phyloP scores from a whole-genome alignment of 2,329 filamentous ascomycete species.

The Alternaria arborescens region DNA sequence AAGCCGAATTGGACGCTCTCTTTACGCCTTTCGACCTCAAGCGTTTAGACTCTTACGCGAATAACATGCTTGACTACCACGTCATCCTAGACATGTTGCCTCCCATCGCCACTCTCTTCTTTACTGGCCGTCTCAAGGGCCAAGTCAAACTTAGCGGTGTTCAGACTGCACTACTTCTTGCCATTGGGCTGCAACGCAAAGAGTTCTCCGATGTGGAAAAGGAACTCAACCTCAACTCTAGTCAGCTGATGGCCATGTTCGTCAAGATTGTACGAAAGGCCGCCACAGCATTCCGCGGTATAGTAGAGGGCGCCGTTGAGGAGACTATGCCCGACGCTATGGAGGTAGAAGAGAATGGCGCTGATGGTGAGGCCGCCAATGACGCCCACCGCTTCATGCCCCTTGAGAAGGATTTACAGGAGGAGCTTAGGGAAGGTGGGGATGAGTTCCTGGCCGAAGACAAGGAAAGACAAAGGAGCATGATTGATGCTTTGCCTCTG shows the following conservation, averaged over 20 bases:
- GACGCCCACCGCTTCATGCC: conserved; percentile 72
- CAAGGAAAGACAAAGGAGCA: conserved; percentile 80
- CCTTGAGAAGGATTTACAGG: conserved; percentile 74
- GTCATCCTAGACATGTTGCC: conserved; percentile 95
- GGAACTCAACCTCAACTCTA: conserved; percentile 76
- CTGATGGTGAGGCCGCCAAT: conserved; percentile 61
- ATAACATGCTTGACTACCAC: conserved; percentile 97
- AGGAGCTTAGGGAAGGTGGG: conserved; percentile 85
- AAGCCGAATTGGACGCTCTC: conserved; percentile 76
- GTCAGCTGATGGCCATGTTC: conserved; percentile 93
- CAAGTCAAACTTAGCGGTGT: conserved; percentile 78
- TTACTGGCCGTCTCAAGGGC: conserved; percentile 75
- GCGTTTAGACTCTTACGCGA: conserved; percentile 91
- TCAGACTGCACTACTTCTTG: conserved; percentile 87
- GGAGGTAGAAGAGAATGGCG: conserved; percentile 58
- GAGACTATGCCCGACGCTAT: conserved; percentile 57
- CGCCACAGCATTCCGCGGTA: conserved; percentile 75
- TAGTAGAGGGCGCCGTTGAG: conserved; percentile 75
- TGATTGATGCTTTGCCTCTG: conserved; percentile 90
- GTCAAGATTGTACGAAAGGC: conserved; percentile 95
- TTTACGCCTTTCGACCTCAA: conserved; percentile 95
- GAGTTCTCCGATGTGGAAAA: conserved; percentile 80
- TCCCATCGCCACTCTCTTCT: conserved; percentile 82
- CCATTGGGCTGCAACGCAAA: conserved; percentile 87
- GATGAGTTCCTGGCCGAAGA: conserved; percentile 74